Evolutionary conservation across 805 yeast species (phyloP), one percentile per base, ranked within the genome.

Genomic region (Candida mattraensis): DNA sequence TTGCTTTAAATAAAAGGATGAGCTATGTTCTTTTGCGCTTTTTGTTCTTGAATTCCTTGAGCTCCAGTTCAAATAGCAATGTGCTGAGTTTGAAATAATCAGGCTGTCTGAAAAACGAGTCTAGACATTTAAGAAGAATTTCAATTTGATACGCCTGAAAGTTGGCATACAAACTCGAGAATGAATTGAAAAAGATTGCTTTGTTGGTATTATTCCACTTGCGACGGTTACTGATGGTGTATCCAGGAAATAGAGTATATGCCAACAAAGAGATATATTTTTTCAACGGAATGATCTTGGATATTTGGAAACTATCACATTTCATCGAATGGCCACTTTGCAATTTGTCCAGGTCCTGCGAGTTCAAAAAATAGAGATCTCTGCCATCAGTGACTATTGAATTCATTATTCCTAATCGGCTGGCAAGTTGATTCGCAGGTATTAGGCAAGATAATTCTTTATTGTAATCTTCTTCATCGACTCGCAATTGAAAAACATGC

Each of bases 311-410:
- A n/a, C 18, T 24, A 16, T 28, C 8, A 21, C n/a, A 21, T 15
- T 20, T 19, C 27, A 14, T 30, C 30, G 14, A 20, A 30, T 37
- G 20, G 31, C 28, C 8, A 49, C 21, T 24, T 39, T 39, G 18
- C 37, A 28, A 5, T 7, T 20, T 20, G 11, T 13, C 23, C 17
- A 21, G 4, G 22, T 30, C 25, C 10, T 13, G 10, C 15, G 9
- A 15, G 7, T 15, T 5, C 11, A 14, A 49, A 14, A 45, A 27
- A 31, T 37, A 55, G 7, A 55, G 14, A 5, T 36, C 33, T 7
- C 39, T 38, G 7, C 56, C 56, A 42, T 55, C 60, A 5, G 56
- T 53, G 6, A 55, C 39, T 2, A 54, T 16, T 2, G 39, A 35
- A 17, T 54, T 54, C 18, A 55, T n/a, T n/a, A n/a, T n/a, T n/a